These are phyloP conservation scores for Lasiosphaeriaceae sp. DNA, from an alignment of 495 filamentous ascomycete genomes.

Conservation along the genomic window DNA sequence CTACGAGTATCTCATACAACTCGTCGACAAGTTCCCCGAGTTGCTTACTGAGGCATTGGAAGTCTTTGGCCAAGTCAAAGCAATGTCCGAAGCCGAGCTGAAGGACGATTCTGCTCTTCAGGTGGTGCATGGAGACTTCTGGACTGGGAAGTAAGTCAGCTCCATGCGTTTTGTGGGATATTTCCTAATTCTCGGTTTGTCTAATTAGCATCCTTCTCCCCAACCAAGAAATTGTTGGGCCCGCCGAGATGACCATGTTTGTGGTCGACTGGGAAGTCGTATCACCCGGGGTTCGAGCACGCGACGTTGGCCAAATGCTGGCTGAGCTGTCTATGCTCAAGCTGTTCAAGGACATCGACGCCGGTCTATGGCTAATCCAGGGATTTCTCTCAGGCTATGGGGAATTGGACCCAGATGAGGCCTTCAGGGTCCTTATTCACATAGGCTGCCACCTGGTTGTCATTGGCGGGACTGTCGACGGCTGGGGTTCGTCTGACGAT, in stretches of 20 bases:
- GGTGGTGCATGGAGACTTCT: slow-evolving; percentile 9
- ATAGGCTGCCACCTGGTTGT: slow-evolving; percentile 10
- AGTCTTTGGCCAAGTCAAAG: neutral
- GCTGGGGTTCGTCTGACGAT: neutral
- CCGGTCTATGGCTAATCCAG: slow-evolving; percentile 5
- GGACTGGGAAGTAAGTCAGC: slow-evolving; percentile 9
- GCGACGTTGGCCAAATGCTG: slow-evolving; percentile 13
- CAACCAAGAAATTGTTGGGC: neutral
- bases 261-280: slow-evolving; percentile 14
- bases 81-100: slow-evolving; percentile 1
- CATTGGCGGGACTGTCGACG: slow-evolving; percentile 7
- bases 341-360: slow-evolving; percentile 9
- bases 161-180: neutral
- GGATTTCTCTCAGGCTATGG: slow-evolving; percentile 10
- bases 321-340: slow-evolving; percentile 11
- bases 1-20: neutral
- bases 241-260: slow-evolving; percentile 2
- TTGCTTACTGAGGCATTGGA: neutral
- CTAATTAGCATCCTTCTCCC: slow-evolving; percentile 8
- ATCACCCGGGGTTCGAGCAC: slow-evolving; percentile 1
- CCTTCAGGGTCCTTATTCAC: slow-evolving; percentile 6
- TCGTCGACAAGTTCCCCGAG: slow-evolving; percentile 5
- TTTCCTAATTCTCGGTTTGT: neutral
- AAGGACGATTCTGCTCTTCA: slow-evolving; percentile 2
- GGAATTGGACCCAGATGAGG: neutral